phyloP scores from a whole-genome alignment of 108 stramenopile species.

The Cylindrotheca closterium region DNA sequence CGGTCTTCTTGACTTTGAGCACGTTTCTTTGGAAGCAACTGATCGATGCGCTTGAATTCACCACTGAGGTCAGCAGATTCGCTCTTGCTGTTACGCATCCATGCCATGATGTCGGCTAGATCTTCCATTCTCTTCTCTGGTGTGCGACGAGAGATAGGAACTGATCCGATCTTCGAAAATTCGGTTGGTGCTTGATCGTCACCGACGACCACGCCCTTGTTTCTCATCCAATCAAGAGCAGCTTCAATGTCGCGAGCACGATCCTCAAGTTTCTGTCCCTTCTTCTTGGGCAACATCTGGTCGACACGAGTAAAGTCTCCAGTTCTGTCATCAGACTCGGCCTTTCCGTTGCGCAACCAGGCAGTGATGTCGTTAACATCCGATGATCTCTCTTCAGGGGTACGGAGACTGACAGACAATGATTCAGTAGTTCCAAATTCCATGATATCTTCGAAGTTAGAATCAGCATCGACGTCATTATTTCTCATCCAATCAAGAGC shows the following conservation, averaged over 20 bases:
- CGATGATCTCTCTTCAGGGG: slow-evolving; percentile 7
- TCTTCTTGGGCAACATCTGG: slow-evolving; percentile 6
- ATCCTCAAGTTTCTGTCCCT: slow-evolving; percentile 5
- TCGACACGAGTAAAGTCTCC: slow-evolving; percentile 1
- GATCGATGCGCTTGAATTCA: slow-evolving; percentile 23
- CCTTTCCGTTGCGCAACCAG: slow-evolving; percentile 18
- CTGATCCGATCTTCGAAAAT: slow-evolving; percentile 13
- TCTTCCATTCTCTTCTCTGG: slow-evolving; percentile 20
- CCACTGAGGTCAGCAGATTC: slow-evolving; percentile 2
- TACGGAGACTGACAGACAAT: not conserved
- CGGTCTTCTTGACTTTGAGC: slow-evolving; percentile 24
- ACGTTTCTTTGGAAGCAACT: slow-evolving; percentile 18
- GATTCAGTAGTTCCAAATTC: slow-evolving; percentile 2
- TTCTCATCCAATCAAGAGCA: slow-evolving; percentile 20
- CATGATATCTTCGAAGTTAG: not conserved
- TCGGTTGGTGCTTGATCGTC: slow-evolving; percentile 18
- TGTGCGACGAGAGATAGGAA: slow-evolving; percentile 8
- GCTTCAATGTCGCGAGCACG: slow-evolving; percentile 13
- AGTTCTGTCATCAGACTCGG: slow-evolving; percentile 1
- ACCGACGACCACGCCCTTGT: slow-evolving; percentile 2
- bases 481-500: slow-evolving; percentile 26
- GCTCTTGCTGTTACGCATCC: slow-evolving; percentile 19
- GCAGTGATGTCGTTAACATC: slow-evolving; percentile 5
- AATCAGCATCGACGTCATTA: not conserved
- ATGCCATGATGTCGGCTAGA: slow-evolving; percentile 16